A percentile compares a stretch with the other conserved stretches of the same genome.
These are phyloP conservation scores for Sclerotinia trifoliorum DNA, from an alignment of 2,329 filamentous ascomycete species.

Conservation along the genomic window DNA sequence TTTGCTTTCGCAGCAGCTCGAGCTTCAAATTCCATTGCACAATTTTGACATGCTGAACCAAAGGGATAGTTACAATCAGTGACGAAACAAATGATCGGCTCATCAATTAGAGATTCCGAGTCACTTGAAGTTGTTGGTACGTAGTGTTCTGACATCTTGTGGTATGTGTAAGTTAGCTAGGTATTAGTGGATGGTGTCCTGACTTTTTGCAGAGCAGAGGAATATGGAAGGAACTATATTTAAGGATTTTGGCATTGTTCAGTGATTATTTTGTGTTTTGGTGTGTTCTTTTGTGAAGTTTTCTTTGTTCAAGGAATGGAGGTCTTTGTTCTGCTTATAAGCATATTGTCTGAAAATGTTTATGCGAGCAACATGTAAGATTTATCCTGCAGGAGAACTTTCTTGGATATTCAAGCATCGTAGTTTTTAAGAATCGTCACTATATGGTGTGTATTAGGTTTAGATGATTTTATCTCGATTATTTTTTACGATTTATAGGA, in stretches of 20 bases:
- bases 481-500: no score
- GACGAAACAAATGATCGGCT: slow-evolving; percentile 26
- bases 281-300: not conserved
- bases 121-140: not conserved
- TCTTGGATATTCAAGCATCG: no score
- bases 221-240: not conserved
- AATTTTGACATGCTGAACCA: slow-evolving; percentile 23
- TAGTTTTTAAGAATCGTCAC: no score
- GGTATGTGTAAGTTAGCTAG: not conserved
- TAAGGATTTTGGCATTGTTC: not conserved
- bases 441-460: no score
- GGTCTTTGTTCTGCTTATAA: not conserved
- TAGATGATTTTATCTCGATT: no score
- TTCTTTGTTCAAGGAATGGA: not conserved
- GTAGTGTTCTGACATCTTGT: not conserved
- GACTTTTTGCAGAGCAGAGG: not conserved
- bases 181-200: not conserved
- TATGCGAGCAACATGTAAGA: no score
- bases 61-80: slow-evolving; percentile 25
- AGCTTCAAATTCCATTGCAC: not conserved
- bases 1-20: not conserved
- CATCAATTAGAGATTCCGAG: not conserved
- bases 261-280: not conserved
- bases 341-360: no score
- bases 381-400: no score